Percentiles rank a stretch among this genome's conserved stretches.
These are phyloP conservation scores for Castanopsis chinensis DNA, from an alignment of 306 rosid species.

Conservation along the genomic window DNA sequence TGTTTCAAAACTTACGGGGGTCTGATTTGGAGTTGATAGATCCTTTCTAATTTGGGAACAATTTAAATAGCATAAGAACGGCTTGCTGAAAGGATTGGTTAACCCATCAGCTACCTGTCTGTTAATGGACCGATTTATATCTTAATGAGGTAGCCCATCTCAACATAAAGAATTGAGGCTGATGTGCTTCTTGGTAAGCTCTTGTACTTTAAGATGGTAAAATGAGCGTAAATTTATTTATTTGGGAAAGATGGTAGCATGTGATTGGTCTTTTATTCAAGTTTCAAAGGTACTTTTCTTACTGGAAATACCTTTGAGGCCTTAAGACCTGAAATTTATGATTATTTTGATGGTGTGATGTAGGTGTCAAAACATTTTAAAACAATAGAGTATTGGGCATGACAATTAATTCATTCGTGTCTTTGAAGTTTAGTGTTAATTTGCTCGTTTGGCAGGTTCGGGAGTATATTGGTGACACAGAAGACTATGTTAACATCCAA, in stretches of 20 bases:
- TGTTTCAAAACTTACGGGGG: neutral
- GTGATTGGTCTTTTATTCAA: neutral
- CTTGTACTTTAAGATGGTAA: neutral
- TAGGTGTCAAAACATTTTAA: neutral
- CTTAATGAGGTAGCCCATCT: neutral
- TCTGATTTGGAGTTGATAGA: neutral
- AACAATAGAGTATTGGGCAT: neutral
- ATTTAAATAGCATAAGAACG: neutral
- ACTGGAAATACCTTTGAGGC: neutral
- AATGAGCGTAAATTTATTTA: neutral
- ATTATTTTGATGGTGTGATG: neutral
- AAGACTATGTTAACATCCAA: conserved; percentile 93
- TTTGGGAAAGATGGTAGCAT: neutral
- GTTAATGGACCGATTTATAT: neutral
- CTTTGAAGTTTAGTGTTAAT: conserved; percentile 9
- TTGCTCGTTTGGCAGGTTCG: conserved; percentile 56
- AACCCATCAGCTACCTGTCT: neutral
- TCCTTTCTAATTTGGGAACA: neutral
- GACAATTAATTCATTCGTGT: neutral
- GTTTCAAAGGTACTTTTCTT: neutral
- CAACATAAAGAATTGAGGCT: neutral
- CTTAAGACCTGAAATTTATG: neutral
- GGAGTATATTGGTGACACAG: conserved; percentile 96
- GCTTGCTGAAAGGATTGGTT: neutral
- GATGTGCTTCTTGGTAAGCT: neutral